Percentiles rank a stretch among this genome's conserved stretches.
These are phyloP conservation scores for Salinomyces thailandicus DNA, from an alignment of 2,329 filamentous ascomycete species.

Conservation along the genomic window DNA sequence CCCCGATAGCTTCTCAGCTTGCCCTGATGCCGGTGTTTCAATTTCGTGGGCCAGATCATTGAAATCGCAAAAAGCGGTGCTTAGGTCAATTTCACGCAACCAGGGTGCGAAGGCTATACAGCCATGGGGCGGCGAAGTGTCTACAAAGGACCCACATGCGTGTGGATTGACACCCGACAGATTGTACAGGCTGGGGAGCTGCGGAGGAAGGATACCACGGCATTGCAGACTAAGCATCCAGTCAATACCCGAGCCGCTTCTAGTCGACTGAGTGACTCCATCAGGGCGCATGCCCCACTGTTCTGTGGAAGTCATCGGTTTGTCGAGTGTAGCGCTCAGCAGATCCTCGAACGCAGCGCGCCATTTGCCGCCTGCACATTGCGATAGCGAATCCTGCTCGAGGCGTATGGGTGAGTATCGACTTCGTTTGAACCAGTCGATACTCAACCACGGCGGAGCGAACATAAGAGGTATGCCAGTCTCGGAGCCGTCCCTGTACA, in stretches of 20 bases:
- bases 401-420: conserved; percentile 47
- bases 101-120: too few relatives aligned
- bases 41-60: too few relatives aligned
- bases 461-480: conserved; percentile 11
- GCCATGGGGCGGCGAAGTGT: too few relatives aligned
- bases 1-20: conserved; percentile 5
- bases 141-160: too few relatives aligned
- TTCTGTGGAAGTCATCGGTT: conserved; percentile 19
- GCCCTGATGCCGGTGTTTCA: background rate
- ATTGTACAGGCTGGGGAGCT: conserved; percentile 13
- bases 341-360: conserved; percentile 51
- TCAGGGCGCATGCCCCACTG: conserved; percentile 12
- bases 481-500: conserved; percentile 21
- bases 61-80: too few relatives aligned
- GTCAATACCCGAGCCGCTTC: conserved; percentile 21
- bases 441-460: conserved; percentile 21
- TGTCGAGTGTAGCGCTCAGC: conserved; percentile 33
- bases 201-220: conserved; percentile 25
- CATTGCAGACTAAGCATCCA: conserved; percentile 29
- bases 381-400: conserved; percentile 30
- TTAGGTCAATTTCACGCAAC: too few relatives aligned
- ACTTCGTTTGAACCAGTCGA: conserved; percentile 31
- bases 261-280: conserved; percentile 15
- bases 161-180: too few relatives aligned
- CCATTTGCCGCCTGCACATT: conserved; percentile 34